These are phyloP conservation scores for Pseudisothecium myosuroides DNA, from an alignment of 225 moss, liverwort and hornwort species.

Conservation along the genomic window DNA sequence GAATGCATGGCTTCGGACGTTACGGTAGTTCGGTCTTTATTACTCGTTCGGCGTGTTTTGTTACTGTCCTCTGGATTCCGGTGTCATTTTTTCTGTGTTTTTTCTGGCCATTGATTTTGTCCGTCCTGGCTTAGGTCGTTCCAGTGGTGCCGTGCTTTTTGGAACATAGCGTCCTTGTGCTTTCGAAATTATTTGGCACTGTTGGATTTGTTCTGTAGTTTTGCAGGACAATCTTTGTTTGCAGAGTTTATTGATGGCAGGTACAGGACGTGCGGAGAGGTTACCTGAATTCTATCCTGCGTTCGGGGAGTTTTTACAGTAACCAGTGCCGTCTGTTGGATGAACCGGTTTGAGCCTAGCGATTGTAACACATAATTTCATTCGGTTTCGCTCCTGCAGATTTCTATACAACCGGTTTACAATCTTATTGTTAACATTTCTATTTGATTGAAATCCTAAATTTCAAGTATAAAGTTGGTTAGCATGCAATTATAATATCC, in stretches of 20 bases:
- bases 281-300: too few relatives aligned
- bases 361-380: background rate
- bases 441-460: too few relatives aligned
- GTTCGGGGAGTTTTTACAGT: background rate
- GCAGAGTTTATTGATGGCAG: background rate
- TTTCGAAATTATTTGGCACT: background rate
- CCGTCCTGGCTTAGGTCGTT: background rate
- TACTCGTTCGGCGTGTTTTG: background rate
- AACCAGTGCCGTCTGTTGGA: background rate
- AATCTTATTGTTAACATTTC: too few relatives aligned
- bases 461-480: too few relatives aligned
- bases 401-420: too few relatives aligned
- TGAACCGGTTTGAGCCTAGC: background rate
- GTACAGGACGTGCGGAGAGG: background rate
- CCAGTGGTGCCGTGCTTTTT: background rate
- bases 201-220: background rate
- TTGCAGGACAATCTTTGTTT: background rate
- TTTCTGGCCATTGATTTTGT: background rate
- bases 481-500: background rate
- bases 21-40: background rate
- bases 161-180: background rate
- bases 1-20: background rate
- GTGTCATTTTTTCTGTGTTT: background rate
- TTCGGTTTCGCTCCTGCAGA: too few relatives aligned
- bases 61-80: background rate